Base-by-base conservation (phyloP, 2,329 filamentous ascomycete genomes). In the Exutisphaerella laricina region DNA sequence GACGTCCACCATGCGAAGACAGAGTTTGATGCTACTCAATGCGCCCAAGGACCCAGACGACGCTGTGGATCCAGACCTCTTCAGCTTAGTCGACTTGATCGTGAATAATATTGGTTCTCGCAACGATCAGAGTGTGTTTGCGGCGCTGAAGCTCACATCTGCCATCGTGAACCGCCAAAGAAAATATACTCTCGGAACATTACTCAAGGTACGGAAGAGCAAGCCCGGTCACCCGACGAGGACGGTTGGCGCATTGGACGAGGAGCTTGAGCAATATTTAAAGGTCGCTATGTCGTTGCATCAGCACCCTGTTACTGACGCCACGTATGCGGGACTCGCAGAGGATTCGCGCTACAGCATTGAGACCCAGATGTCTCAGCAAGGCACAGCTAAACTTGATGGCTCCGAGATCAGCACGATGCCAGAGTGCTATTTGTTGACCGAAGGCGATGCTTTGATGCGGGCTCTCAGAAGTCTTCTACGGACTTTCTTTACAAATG, bases 31-130 rank as follows among this genome's bases (percentile, higher is more conserved):
- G 63, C 76, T 95, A 2, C 78, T 94, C 10, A 87, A 80, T 23
- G 83, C 88, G 66, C 79, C 89, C 62, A 81, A 85, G 3, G 75
- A 85, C 41, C 83, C 85, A 50, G 79, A 84, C 3, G 85, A 92
- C 42, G 72, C 78, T 10, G 77, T 85, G 7, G 92, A 89, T 1
- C 92, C 92, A 0, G 77, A 88, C 10, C 73, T 98, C 1, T 98
- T 96, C 70, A 97, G 94, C 60, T 71, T 98, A 7, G 86, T 94
- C 17, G 92, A 98, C 66, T 75, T 98, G 9, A 83, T 95, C 21
- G 73, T 94, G 2, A 85, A 88, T 25, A 94, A 89, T 58, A 71
- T 96, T 18, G 77, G 81, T 45, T 97, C 92, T 0, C 75, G 77
- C 32, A 96, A 92, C 57, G 78, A 85, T 39, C 89, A 96, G 61